These are phyloP conservation scores for Lodderomyces margitis DNA, from an alignment of 1,139 yeast species.

Conservation along the genomic window DNA sequence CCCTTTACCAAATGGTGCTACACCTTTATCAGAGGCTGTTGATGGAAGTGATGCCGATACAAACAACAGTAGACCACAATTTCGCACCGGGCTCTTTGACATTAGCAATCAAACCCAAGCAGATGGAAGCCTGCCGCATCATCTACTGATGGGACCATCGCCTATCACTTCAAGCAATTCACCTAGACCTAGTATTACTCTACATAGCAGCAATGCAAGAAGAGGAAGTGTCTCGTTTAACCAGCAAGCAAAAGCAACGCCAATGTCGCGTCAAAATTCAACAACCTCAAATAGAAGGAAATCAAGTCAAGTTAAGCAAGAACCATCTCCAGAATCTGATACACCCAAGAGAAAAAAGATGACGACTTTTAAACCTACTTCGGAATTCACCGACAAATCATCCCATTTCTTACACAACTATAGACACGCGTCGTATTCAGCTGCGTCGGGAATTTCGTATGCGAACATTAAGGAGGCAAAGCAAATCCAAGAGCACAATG, in stretches of 20 bases:
- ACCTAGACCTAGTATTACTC: constrained; percentile 14
- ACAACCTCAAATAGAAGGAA: background rate
- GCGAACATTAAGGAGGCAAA: constrained; percentile 46
- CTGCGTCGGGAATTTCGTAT: constrained; percentile 71
- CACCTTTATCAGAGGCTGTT: constrained; percentile 3
- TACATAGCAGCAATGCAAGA: constrained; percentile 13
- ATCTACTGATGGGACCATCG: constrained; percentile 8
- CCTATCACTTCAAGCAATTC: constrained; percentile 11
- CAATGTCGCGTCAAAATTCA: constrained; percentile 9
- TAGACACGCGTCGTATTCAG: constrained; percentile 80
- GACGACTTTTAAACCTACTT: constrained; percentile 3
- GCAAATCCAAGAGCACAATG: constrained; percentile 25
- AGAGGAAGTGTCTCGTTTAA: constrained; percentile 15
- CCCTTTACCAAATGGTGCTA: constrained; percentile 31
- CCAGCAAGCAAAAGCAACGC: constrained; percentile 7
- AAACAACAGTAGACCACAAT: constrained; percentile 17
- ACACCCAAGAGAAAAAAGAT: constrained; percentile 14
- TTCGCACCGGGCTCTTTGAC: constrained; percentile 23
- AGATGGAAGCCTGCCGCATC: constrained; percentile 12
- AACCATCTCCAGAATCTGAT: constrained; percentile 12
- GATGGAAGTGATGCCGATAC: background rate
- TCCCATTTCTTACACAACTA: constrained; percentile 15
- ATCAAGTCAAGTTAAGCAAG: constrained; percentile 5
- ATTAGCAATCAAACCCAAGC: constrained; percentile 3
- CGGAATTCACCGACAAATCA: constrained; percentile 9